Base-by-base conservation (phyloP, 345 rosid genomes). In the Ceriops decandra region DNA sequence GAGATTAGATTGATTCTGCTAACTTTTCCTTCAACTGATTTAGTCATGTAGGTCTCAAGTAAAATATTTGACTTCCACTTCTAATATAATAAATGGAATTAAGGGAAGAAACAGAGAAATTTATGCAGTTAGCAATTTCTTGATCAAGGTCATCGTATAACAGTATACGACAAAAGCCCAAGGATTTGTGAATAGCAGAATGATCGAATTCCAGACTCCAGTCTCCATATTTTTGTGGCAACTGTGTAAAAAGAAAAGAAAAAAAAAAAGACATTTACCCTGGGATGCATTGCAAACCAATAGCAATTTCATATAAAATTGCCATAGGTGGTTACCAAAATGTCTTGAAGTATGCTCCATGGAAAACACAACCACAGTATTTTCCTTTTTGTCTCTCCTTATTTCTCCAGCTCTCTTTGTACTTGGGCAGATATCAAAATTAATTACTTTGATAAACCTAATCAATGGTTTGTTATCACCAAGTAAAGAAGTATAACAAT, bases 1-100 rank as follows among this genome's bases (percentile, higher is more conserved):
- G 49, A 38, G 46, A 35, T 56, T 42, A 21, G 47, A 47, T 57
- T 21, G 62, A 57, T 66, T 60, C 42, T 49, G 19, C 60, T 49
- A 42, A 65, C 60, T 46, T 57, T 60, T 63, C 35, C n/a, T 24
- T 38, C 56, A 54, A 67, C 70, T 16, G 35, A 22, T 63, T 13
- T 64, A 64, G 63, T 28, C 27, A 31, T 22, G 58, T 8, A 63
- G 21, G 67, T 52, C 61, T 54, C 38, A 26, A 63, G 38, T 22
- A 10, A 30, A 54, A 58, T 7, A 10, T 20, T 51, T 47, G 35
- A 49, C 38, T 62, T 57, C 30, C 70, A 32, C 27, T 20, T 5
- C 19, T 35, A 51, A 15, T 52, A 24, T 36, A 60, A 30, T 67
- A 35, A 13, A 42, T 42, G 17, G 19, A 42, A 42, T 42, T 13